Base-by-base conservation (phyloP, 2,329 filamentous ascomycete genomes). In the Penicillium olsonii region DNA sequence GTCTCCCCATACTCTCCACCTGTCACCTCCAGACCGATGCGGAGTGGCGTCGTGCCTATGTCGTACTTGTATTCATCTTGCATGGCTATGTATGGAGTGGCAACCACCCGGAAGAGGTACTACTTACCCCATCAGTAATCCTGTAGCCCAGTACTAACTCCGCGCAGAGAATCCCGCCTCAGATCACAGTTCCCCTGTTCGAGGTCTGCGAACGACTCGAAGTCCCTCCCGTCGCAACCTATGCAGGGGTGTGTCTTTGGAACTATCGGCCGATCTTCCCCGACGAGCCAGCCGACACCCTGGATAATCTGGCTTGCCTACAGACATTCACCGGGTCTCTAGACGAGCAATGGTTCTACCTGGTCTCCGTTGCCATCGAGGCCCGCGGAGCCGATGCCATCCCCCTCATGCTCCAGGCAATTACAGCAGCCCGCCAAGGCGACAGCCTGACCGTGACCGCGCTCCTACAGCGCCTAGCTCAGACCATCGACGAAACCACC, bases 331-430 rank as follows among this genome's bases (percentile, higher is more conserved):
- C 94, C 14, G 94, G 94, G 42, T 92, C 91, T 7, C 78, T 95
- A 47, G 94, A 99, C 67, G 94, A 99, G 74, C 96, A 94, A 55
- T 99, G 94, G 94, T 99, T 99, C 68, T 99, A 97, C 68, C 80
- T 99, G 11, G 84, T 97, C 44, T 96, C 91, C 0, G 89, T 96
- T 3, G 94, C 92, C 54, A 96, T 99, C 56, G 94, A 99, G 73
- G 91, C 92, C 46, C 87, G 90, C 48, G 92, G 90, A 20, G 94
- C 87, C 0, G 88, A 91, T 3, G 88, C 92, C 50, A 85, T 99
- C 45, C 85, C 91, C 0, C 75, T 96, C 50, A 96, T 96, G 90
- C 78, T 99, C 35, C 81, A 85, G 34, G 94, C 94, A 39, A 92
- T 99, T 49, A 78, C 83, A 44, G 92, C 92, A 29, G 92, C 87